phyloP scores from a whole-genome alignment of 768 basidiomycete species.

The Lentinula edodes region DNA sequence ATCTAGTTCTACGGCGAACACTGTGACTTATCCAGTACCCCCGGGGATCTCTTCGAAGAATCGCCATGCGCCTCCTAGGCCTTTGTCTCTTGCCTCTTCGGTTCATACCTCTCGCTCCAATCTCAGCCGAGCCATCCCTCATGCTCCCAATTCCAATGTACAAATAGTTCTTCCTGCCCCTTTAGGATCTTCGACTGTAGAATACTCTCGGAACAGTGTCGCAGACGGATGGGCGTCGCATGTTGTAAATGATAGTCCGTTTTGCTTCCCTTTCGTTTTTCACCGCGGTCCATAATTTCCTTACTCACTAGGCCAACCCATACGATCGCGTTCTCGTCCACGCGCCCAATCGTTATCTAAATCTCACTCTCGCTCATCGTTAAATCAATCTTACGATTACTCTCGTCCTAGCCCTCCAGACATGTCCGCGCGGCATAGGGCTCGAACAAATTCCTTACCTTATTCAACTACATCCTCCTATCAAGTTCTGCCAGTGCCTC shows the following conservation, averaged over 20 bases:
- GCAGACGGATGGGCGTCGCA: neutral
- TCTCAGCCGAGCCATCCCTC: conserved; percentile 33
- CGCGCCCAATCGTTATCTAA: neutral
- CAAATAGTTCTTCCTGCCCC: conserved; percentile 44
- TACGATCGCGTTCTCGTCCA: neutral
- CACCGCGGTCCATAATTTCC: conserved; percentile 11
- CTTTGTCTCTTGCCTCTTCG: conserved; percentile 13
- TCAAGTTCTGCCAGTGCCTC: neutral
- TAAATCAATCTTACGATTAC: neutral
- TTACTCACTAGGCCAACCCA: neutral
- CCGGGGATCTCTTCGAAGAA: conserved; percentile 11
- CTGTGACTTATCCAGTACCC: neutral
- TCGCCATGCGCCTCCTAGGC: conserved; percentile 15
- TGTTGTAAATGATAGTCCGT: neutral
- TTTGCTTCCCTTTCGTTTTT: neutral
- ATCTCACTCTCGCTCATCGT: neutral
- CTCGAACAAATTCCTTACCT: neutral
- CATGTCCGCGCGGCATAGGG: neutral
- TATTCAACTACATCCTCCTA: neutral
- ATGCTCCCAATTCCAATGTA: conserved; percentile 32
- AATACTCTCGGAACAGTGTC: neutral
- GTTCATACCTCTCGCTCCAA: conserved; percentile 12
- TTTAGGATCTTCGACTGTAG: conserved; percentile 20
- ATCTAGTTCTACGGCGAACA: conserved; percentile 10
- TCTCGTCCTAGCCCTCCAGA: neutral